Evolutionary conservation across 2,329 filamentous ascomycete genomes (phyloP), one percentile per base, ranked within the genome.

Genomic region (Cladosporium sphaerospermum): DNA sequence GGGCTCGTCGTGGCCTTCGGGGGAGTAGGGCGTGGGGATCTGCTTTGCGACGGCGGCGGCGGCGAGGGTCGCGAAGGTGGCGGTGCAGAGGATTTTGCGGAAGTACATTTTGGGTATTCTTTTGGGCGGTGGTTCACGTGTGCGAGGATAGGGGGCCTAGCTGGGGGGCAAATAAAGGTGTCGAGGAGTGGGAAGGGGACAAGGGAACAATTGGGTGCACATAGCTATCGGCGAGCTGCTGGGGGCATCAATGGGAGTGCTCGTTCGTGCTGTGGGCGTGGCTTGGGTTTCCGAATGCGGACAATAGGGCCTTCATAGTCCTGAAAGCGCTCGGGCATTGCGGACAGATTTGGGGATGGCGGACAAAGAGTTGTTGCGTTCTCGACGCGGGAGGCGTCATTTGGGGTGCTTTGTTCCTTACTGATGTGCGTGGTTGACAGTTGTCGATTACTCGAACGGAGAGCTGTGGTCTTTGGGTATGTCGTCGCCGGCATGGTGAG

Each of bases 21-120:
- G 36, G 14, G 51, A 19, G 43, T 53, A 47, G 4, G 51, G 51
- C 10, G 51, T 42, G 6, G 51, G 51, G 7, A 47, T 47, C 23
- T 53, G 51, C 36, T 53, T 53, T 14, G 51, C 51, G 28, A 53
- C 51, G 31, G 51, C 51, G 33, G 45, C 51, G 36, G 45, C 33
- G 42, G 51, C 51, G 45, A 53, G 44, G n/a, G 51, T 53, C 9
- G 51, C 51, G 8, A 53, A 43, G 18, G 43, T 31, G 23, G 42
- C 28, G 11, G 39, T 34, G 44, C 51, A 53, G 36, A 53, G 36
- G n/a, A 53, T 10, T 18, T 53, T 47, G 44, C 51, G 44, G 44
- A 53, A 53, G 31, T 47, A 47, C 51, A 53, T 53, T 3, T 47
- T 11, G 13, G 19, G 5, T 9, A 2, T 10, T 47, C 0, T 9